Base-by-base conservation (phyloP, 2,329 filamentous ascomycete species). In the Macroventuria anomochaeta region DNA sequence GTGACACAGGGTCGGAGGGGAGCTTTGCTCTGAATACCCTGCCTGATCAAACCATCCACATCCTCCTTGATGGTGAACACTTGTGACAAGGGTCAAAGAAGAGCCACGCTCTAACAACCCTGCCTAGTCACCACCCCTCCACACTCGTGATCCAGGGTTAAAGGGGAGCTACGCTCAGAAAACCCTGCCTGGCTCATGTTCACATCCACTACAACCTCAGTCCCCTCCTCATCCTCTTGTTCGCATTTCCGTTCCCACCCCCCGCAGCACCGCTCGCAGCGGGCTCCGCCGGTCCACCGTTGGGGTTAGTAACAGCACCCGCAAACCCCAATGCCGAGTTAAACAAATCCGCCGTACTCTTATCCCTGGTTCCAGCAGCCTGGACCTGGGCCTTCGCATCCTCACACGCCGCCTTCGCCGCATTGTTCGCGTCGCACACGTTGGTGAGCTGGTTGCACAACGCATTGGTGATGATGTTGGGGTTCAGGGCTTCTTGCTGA, bases 381-480 rank as follows among this genome's bases (percentile, higher is more conserved):
- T 75, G 55, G 41, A 87, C 81, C 70, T 79, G 67, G 0, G 81
- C 76, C 74, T 86, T 77, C 2, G 85, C 85, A 20, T 75, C 72
- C 42, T 71, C 62, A 72, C 83, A 87, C 5, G 80, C 78, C 11
- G 79, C 69, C 60, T 83, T 79, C 47, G 85, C 87, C 3, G 83
- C 85, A 21, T 76, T 79, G 67, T 85, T 86, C 46, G 86, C 86
- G 32, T 78, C 76, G 75, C 87, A 89, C 31, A 86, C 84, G 75
- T 88, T 89, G 68, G 74, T 81, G 53, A 89, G 80, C 76, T 88
- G 85, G 73, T 89, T 86, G 74, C 84, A 86, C 71, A 89, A 85
- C 57, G 85, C 83, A 80, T 88, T 88, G 70, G 85, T 88, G 78
- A 89, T 89, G 79, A 89, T 89, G 77, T 84, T 83, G 51, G 86